These are phyloP conservation scores for Yamadazyma takamatsuzukensis DNA, from an alignment of 805 yeast genomes.

Conservation along the genomic window DNA sequence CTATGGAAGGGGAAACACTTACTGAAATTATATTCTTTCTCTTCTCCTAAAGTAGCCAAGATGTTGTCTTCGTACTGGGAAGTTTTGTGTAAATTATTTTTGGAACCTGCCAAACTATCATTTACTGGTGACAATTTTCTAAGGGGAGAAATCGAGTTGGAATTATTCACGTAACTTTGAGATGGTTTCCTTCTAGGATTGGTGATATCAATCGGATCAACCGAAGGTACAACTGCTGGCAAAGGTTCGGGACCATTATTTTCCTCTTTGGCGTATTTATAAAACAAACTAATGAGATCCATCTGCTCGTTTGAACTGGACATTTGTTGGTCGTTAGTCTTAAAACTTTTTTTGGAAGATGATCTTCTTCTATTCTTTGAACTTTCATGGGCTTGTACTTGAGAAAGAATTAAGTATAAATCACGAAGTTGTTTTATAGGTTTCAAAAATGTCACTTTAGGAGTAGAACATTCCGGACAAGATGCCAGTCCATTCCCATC, in stretches of 20 bases:
- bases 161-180: slow-evolving; percentile 4
- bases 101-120: slow-evolving; percentile 1
- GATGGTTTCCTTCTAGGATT: neutral
- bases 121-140: slow-evolving; percentile 7
- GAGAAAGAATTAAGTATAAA: slow-evolving; percentile 21
- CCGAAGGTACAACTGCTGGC: neutral
- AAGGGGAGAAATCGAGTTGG: slow-evolving; percentile 15
- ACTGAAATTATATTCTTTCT: slow-evolving; percentile 63
- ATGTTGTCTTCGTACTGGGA: slow-evolving; percentile 8
- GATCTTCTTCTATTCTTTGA: slow-evolving; percentile 16
- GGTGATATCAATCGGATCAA: slow-evolving; percentile 7
- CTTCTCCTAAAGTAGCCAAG: slow-evolving; percentile 24
- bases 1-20: slow-evolving; percentile 83
- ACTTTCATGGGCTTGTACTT: slow-evolving; percentile 3
- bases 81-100: neutral
- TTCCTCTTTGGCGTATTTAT: slow-evolving; percentile 40
- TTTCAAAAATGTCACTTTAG: slow-evolving; percentile 16
- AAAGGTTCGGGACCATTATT: neutral
- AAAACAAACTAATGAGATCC: slow-evolving; percentile 35
- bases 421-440: slow-evolving; percentile 32
- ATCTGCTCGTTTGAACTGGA: slow-evolving; percentile 15
- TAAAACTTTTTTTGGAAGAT: slow-evolving; percentile 19
- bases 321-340: slow-evolving; percentile 4
- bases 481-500: slow-evolving; percentile 6
- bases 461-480: slow-evolving; percentile 24